Evolutionary conservation across 2,329 filamentous ascomycete species (phyloP).

Genomic region (Rachicladosporium sp.): DNA sequence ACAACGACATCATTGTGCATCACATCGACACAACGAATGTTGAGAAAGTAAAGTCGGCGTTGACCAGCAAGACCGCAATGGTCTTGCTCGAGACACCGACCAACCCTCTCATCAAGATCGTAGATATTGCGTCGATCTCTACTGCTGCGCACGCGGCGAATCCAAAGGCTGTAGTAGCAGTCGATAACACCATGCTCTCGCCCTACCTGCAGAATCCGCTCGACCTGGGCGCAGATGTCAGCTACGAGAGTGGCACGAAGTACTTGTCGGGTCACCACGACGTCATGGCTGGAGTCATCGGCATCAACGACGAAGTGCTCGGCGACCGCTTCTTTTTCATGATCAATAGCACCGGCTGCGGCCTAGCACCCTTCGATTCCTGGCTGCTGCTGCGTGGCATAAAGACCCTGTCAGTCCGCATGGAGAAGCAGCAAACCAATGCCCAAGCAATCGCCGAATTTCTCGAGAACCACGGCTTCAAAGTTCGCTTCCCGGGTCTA

Average conservation of each 20-base stretch:
- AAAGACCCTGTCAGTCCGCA: slow-evolving; percentile 92
- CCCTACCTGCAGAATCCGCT: slow-evolving; percentile 89
- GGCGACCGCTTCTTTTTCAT: slow-evolving; percentile 91
- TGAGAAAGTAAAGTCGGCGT: slow-evolving; percentile 54
- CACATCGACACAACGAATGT: slow-evolving; percentile 87
- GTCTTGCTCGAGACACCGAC: slow-evolving; percentile 92
- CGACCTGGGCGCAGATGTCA: slow-evolving; percentile 86
- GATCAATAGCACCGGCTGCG: slow-evolving; percentile 92
- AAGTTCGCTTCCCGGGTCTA: slow-evolving; percentile 85
- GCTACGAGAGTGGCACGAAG: slow-evolving; percentile 96
- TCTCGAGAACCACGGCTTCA: slow-evolving; percentile 82
- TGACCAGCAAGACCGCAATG: slow-evolving; percentile 80
- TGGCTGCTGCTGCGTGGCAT: slow-evolving; percentile 91
- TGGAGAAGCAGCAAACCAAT: slow-evolving; percentile 96
- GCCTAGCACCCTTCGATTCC: slow-evolving; percentile 85
- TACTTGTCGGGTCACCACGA: slow-evolving; percentile 97
- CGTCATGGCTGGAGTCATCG: slow-evolving; percentile 95
- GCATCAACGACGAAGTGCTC: slow-evolving; percentile 68
- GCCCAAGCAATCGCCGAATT: slow-evolving; percentile 86
- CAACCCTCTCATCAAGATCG: slow-evolving; percentile 96
- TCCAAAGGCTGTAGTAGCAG: slow-evolving; percentile 67
- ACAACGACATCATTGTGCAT: slow-evolving; percentile 85
- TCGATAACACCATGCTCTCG: slow-evolving; percentile 98
- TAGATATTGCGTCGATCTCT: slow-evolving; percentile 76
- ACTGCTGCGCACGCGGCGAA: slow-evolving; percentile 65